Base-by-base conservation (phyloP, 1,284 basidiomycete species). In the Erythrobasidium hasegawianum region DNA sequence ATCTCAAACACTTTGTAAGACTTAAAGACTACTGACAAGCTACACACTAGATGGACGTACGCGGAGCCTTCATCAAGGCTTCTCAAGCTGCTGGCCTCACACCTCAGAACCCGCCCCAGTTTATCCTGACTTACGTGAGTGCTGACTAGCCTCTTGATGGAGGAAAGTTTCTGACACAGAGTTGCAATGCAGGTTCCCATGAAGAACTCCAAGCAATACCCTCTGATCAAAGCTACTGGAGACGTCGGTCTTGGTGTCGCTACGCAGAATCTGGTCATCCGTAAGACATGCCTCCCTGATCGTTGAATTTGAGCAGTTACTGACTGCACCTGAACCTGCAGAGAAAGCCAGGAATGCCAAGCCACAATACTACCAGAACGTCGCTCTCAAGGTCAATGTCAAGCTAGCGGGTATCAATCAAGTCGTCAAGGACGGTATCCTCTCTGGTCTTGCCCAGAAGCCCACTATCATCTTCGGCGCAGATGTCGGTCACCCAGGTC, bases 351-450 rank as follows among this genome's bases (percentile, higher is more conserved):
- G 49, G 14, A 49, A 20, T 18, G 67, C 60, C 9, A 64, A 65
- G 39, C 61, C 55, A 29, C 56, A 58, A 18, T 68, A 68, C 56
- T 64, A 57, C 24, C 43, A 55, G 39, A 68, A 68, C 29, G 67
- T 68, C 8, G 67, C 67, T 2, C 39, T 88, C 54, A 89, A 89
- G 71, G 80, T 88, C 61, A 90, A 90, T 76, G 87, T 86, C 81
- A 90, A 90, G 79, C 77, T 89, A 62, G 86, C 87, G 2, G 88
- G 88, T 16, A 79, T 86, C 59, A 90, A 90, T 72, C 86, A 89
- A 70, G 56, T 58, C 11, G 18, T 68, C 49, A 65, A 65, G 56
- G 26, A 38, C 27, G 62, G 56, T 9, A n/a, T 65, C 11, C 24
- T 49, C 4, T 41, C 59, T 10, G 39, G 22, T 7, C 52, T 68